Evolutionary conservation across 2,329 filamentous ascomycete species (phyloP), one percentile per base, ranked within the genome.

Genomic region (Ceratocystiopsis sp.): DNA sequence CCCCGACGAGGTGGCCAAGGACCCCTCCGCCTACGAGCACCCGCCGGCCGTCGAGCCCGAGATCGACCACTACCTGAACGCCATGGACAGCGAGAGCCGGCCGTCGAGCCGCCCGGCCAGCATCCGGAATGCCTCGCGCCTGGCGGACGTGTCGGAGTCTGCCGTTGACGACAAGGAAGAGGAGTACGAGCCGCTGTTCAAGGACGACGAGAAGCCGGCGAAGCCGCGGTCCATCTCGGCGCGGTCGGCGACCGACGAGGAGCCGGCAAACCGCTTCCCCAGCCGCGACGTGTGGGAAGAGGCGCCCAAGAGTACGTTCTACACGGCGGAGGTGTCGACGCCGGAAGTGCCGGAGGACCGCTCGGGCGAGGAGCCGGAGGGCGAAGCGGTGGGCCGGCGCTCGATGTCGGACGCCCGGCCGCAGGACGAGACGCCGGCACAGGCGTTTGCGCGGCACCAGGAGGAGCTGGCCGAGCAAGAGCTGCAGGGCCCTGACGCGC

Each of bases 231-330:
- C 46, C 12, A 25, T 43, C 8, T 37, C 62, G 35, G 44, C 55
- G 39, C 56, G 58, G 37, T 56, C 57, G 19, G 63, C 67, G 41
- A 68, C 69, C 49, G 61, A 69, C 45, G 65, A 65, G 44, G 68
- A 75, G 49, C 64, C 70, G 47, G 73, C 75, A 49, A 80, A 80
- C 47, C 61, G 72, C 48, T 98, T 98, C 61, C 91, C 91, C 1
- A 95, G 87, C 59, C 82, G 87, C 58, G 91, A 98, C 57, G 75
- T 96, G 36, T 98, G 91, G 91, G 91, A 98, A 63, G 93, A 98
- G 58, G 80, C 85, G 0, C 91, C 93, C 4, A 81, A 78, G 55
- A 94, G 86, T 60, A 68, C 84, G 42, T 78, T 91, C 54, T 76
- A 73, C 54, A 79, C 75, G 33, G 78, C 87, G 3, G 86, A 84